Evolutionary conservation across 345 rosid species (phyloP).

Genomic region (Orychophragmus violaceus): DNA sequence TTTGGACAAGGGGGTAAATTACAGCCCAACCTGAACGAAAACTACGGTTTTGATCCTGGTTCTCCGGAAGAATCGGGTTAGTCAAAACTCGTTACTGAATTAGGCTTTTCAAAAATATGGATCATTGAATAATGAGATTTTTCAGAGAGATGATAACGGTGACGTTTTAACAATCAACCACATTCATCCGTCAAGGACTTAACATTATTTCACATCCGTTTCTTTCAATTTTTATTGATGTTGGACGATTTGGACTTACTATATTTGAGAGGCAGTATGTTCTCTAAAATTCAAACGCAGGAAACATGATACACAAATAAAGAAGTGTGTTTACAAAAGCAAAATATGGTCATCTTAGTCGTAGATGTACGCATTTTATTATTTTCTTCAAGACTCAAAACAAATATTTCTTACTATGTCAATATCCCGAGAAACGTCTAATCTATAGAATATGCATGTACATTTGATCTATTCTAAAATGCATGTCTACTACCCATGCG

Average conservation of each 20-base stretch:
- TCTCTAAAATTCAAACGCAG: too few species aligned
- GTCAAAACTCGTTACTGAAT: not conserved
- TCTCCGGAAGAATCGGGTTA: constrained; percentile 4
- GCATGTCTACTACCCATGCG: not conserved
- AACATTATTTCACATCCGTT: too few species aligned
- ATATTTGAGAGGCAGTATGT: too few species aligned
- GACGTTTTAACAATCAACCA: not conserved
- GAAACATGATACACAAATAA: too few species aligned
- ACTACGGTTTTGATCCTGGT: not conserved
- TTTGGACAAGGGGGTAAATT: not conserved
- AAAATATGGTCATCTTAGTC: not conserved
- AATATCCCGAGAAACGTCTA: not conserved
- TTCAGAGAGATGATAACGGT: not conserved
- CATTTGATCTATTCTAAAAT: not conserved
- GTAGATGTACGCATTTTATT: not conserved
- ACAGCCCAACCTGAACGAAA: not conserved
- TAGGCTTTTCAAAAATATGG: not conserved
- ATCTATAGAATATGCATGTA: not conserved
- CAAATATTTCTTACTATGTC: too few species aligned
- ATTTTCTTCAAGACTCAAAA: not conserved
- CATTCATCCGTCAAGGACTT: not conserved
- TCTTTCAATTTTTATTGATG: too few species aligned
- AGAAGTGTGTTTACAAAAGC: too few species aligned
- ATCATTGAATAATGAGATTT: not conserved
- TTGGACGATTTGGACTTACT: too few species aligned